Conservation (phyloP, 768 basidiomycete species). For the Termitomyces sp. region DNA sequence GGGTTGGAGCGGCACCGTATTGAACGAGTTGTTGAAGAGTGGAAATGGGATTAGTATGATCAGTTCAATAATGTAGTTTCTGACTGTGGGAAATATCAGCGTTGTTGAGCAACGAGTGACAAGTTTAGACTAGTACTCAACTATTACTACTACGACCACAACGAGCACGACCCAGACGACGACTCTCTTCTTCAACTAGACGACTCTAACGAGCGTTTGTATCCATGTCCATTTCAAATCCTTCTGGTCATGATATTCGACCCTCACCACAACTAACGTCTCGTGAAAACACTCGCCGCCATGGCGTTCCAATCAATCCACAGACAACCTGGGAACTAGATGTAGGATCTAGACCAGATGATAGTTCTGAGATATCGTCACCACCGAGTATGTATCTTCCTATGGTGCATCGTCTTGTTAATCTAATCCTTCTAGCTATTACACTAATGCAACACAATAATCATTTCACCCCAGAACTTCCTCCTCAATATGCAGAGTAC, state of each 20-base stretch:
- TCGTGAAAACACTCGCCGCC: slow-evolving; percentile 12
- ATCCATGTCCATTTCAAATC: slow-evolving; percentile 29
- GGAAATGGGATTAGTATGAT: slow-evolving; percentile 45
- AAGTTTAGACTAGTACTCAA: no score
- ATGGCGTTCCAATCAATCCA: slow-evolving; percentile 5
- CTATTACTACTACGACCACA: slow-evolving; percentile 4
- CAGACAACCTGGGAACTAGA: slow-evolving; percentile 14
- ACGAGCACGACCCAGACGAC: not conserved
- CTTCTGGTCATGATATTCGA: slow-evolving; percentile 23
- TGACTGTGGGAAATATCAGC: slow-evolving; percentile 17
- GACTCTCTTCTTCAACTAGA: not conserved
- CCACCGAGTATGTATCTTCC: slow-evolving; percentile 17
- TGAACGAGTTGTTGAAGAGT: slow-evolving; percentile 64
- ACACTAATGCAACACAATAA: slow-evolving; percentile 35
- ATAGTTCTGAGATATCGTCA: slow-evolving; percentile 11
- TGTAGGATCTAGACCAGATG: slow-evolving; percentile 15
- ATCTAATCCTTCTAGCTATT: slow-evolving; percentile 9
- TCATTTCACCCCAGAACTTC: slow-evolving; percentile 27
- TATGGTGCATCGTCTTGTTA: not conserved
- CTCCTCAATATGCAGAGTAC: slow-evolving; percentile 27
- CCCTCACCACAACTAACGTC: slow-evolving; percentile 12
- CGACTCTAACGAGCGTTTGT: slow-evolving; percentile 1
- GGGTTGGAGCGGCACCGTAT: slow-evolving; percentile 71
- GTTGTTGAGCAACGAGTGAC: not conserved
- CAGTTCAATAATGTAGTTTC: not conserved